Base-by-base conservation (phyloP, 2,329 filamentous ascomycete species). In the Alternaria longipes region DNA sequence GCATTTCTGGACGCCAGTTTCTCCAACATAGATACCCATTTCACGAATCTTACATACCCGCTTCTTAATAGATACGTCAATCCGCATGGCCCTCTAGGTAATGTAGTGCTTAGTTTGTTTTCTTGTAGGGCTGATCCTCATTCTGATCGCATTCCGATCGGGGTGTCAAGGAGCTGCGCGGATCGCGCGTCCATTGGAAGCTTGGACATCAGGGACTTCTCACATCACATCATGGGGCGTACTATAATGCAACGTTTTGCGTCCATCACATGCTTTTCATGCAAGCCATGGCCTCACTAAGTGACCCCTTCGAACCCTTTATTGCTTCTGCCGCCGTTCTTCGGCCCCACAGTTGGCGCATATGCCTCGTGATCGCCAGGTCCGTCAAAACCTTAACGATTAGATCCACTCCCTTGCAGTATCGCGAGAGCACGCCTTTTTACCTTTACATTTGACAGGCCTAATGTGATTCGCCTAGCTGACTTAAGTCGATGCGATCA, bases 1-100 rank as follows among this genome's bases (percentile, higher is more conserved):
- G 40, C 50, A 28, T 55, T 47, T 55, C 20, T 40, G n/a, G 14
- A 28, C 40, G 28, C 40, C 56, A 52, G 32, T 44, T 45, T 52
- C 32, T 53, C 22, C 24, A 40, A 51, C 41, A 58, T 58, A 58
- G 56, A 58, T 58, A 58, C 56, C 56, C 56, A 42, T 36, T 58
- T 58, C 45, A 58, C 56, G 49, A 53, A 51, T 57, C 49, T 34
- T 44, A 51, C 28, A 28, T 36, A 51, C 34, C 28, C 28, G n/a
- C 34, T 40, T 38, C 22, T 14, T 28, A 28, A 52, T 41, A n/a
- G 50, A 36, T 18, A 26, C 20, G 18, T 54, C 28, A 34, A n/a
- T 18, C 20, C 18, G 20, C 8, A 45, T 44, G 9, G 30, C 16
- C 16, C 14, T 18, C 24, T 34, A 34, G 51, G 51, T 54, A 54